These are phyloP conservation scores for Pyricularia pennisetigena DNA, from an alignment of 2,329 filamentous ascomycete genomes.

Conservation along the genomic window DNA sequence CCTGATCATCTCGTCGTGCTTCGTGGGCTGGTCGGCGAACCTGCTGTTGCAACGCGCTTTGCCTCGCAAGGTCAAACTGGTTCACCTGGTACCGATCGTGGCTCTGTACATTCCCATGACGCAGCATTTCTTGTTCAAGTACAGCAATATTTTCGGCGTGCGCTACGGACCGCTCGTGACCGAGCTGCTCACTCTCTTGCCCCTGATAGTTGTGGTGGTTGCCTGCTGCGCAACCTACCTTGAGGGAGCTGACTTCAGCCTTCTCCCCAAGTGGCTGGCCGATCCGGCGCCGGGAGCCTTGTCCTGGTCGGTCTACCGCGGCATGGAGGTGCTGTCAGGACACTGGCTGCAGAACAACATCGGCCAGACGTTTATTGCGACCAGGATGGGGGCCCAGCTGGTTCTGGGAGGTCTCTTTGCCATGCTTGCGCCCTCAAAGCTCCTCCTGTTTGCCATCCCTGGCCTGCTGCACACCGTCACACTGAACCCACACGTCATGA, in stretches of 20 bases:
- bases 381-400: constrained; percentile 63
- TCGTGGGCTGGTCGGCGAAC: constrained; percentile 64
- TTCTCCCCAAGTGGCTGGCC: constrained; percentile 43
- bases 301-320: constrained; percentile 56
- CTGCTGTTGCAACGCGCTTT: constrained; percentile 40
- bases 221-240: constrained; percentile 55
- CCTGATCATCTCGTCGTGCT: constrained; percentile 54
- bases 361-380: constrained; percentile 54
- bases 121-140: constrained; percentile 61
- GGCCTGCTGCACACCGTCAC: constrained; percentile 62
- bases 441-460: constrained; percentile 58
- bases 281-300: constrained; percentile 57
- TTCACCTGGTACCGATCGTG: constrained; percentile 55
- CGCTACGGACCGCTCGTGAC: constrained; percentile 65
- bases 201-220: constrained; percentile 54
- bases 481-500: constrained; percentile 65
- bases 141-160: constrained; percentile 57
- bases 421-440: constrained; percentile 56
- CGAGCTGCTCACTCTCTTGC: constrained; percentile 64
- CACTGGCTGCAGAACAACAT: constrained; percentile 37
- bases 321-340: constrained; percentile 30
- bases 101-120: constrained; percentile 65
- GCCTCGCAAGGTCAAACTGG: constrained; percentile 30
- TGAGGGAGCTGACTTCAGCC: constrained; percentile 48
- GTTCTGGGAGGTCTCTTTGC: constrained; percentile 56